phyloP scores from a whole-genome alignment of 305 asterid species.

The Fraxinus ornus region DNA sequence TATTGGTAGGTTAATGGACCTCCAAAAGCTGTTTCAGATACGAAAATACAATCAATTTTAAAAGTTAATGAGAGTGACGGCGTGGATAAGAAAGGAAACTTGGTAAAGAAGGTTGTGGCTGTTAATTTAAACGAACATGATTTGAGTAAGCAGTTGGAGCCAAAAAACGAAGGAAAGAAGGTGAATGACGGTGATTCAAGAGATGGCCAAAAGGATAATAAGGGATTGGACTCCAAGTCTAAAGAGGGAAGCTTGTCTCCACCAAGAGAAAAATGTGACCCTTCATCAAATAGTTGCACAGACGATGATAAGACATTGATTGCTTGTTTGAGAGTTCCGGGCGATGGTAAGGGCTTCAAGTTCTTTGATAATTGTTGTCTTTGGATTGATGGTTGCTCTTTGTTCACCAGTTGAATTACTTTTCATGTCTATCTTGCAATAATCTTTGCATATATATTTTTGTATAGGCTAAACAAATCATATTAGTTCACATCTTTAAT shows the following conservation, averaged over 20 bases:
- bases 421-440: neutral
- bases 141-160: conserved; percentile 22
- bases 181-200: conserved; percentile 21
- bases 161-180: conserved; percentile 21
- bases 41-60: conserved; percentile 12
- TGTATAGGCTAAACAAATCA: neutral
- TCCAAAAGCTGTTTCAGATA: conserved; percentile 28
- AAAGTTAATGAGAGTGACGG: conserved; percentile 30
- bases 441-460: neutral
- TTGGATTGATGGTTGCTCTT: neutral
- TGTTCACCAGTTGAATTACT: neutral
- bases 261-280: conserved; percentile 66
- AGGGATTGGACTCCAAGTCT: conserved; percentile 29
- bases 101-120: conserved; percentile 26
- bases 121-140: conserved; percentile 25
- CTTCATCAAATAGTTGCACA: conserved; percentile 68
- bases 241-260: conserved; percentile 26
- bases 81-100: conserved; percentile 33
- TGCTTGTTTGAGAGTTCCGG: conserved; percentile 90
- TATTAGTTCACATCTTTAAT: neutral
- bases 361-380: conserved; percentile 7
- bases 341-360: conserved; percentile 56
- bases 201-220: conserved; percentile 37
- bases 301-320: conserved; percentile 61
- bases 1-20: conserved; percentile 38